Evolutionary conservation across 1,284 basidiomycete species (phyloP).

Genomic region (Dichomitus squalens): DNA sequence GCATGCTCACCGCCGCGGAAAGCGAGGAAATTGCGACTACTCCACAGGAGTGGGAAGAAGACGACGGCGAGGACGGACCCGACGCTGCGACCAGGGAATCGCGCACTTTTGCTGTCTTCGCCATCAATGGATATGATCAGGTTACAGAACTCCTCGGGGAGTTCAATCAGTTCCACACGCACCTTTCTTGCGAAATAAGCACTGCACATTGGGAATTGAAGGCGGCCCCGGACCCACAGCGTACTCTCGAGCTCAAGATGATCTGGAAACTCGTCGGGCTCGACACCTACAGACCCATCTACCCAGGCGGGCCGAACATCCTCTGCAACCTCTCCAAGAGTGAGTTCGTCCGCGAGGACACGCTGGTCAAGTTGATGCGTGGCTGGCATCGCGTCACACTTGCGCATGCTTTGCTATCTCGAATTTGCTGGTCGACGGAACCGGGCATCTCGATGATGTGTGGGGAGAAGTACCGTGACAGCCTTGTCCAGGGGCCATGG

Average conservation of each 20-base stretch:
- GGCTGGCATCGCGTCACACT: neutral
- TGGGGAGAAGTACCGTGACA: neutral
- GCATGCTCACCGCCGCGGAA: slow-evolving; percentile 15
- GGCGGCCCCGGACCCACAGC: neutral
- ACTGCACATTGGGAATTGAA: too few relatives aligned
- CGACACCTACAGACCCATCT: neutral
- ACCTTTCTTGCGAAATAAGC: too few relatives aligned
- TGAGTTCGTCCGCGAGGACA: slow-evolving; percentile 4
- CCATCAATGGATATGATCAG: too few relatives aligned
- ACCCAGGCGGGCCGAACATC: neutral
- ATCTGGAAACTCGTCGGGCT: neutral
- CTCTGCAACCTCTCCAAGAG: slow-evolving; percentile 5
- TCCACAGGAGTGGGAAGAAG: too few relatives aligned
- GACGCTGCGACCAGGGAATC: too few relatives aligned
- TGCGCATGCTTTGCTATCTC: slow-evolving; percentile 16
- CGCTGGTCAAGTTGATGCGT: neutral
- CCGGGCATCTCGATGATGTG: slow-evolving; percentile 2
- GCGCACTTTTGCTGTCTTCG: too few relatives aligned
- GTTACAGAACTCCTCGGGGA: too few relatives aligned
- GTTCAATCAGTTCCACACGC: too few relatives aligned
- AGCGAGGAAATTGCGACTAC: neutral
- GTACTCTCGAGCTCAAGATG: neutral
- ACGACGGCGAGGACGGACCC: too few relatives aligned
- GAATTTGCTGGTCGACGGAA: slow-evolving; percentile 21
- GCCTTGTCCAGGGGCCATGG: slow-evolving; percentile 20